Base-by-base conservation (phyloP, 1,284 basidiomycete species). In the Tetrapyrgos nigripes region DNA sequence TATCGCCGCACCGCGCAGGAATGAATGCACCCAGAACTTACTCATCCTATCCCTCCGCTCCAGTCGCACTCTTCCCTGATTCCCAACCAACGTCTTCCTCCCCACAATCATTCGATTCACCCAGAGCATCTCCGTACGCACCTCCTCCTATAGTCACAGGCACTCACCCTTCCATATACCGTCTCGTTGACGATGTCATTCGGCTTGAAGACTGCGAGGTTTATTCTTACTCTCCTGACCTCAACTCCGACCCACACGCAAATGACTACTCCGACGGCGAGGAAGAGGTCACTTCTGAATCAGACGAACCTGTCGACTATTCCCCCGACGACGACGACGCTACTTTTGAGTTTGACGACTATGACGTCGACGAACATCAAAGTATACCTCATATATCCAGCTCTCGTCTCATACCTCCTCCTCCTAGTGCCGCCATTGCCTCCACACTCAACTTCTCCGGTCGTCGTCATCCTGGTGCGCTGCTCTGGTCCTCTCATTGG, bases 401-500 rank as follows among this genome's bases (percentile, higher is more conserved):
- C n/a, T 19, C 33, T 43, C 23, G 44, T 37, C 48, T 29, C 19
- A 55, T 40, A 44, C 46, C 33, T 17, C 17, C 24, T 19, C 48
- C 46, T 27, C 57, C 49, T 17, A 59, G 59, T 4, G 53, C 53
- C 8, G 51, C 57, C 9, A 44, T 55, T 13, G 24, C 55, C 5
- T 31, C 53, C 44, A 48, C 26, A 44, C 26, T 37, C 43, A 28
- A 21, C 21, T 50, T 53, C 44, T 21, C 47, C 11, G 23, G 53
- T 26, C 76, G 79, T 55, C 74, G 79, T 40, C 69, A 78, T 56
- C 72, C 76, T 14, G 94, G 94, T n/a, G 92, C 94, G 4, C 80
- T 98, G 58, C 81, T 98, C 5, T 98, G 96, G 97, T 95, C 93
- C 33, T 96, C 94, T 14, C 95, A 98, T 73, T 97, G 95, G 87